Evolutionary conservation across 2,329 filamentous ascomycete genomes (phyloP).

Genomic region (Phialophora verrucosa): DNA sequence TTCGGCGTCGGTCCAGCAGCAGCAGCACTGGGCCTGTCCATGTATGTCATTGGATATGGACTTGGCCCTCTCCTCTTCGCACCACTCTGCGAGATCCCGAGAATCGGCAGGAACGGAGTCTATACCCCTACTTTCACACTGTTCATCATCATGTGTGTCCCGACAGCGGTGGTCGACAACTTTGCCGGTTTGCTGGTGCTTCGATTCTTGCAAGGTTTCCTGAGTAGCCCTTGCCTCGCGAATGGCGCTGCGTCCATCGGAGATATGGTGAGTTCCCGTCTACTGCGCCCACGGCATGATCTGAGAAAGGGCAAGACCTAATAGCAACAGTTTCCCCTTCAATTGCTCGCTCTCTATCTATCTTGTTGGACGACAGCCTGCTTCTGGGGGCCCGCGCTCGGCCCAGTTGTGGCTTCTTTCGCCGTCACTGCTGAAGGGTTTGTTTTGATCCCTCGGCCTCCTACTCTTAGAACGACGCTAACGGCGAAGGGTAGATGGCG

Average conservation of each 20-base stretch:
- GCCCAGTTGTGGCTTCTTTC: constrained; percentile 66
- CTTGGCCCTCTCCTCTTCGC: constrained; percentile 54
- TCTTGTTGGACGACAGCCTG: constrained; percentile 61
- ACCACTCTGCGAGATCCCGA: constrained; percentile 69
- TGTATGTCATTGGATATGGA: constrained; percentile 40
- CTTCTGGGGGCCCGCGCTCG: constrained; percentile 59
- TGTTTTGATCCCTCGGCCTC: not conserved
- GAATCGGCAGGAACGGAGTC: constrained; percentile 69
- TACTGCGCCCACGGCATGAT: not conserved
- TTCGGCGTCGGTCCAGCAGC: constrained; percentile 28
- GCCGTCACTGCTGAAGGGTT: constrained; percentile 58
- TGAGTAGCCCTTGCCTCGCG: constrained; percentile 68
- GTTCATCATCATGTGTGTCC: constrained; percentile 71
- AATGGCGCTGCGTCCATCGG: constrained; percentile 57
- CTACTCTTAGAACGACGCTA: not conserved
- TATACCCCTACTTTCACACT: constrained; percentile 71
- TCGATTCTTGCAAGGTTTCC: constrained; percentile 69
- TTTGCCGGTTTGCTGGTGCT: constrained; percentile 68
- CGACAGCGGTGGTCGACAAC: constrained; percentile 66
- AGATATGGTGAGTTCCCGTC: constrained; percentile 43
- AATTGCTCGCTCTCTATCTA: constrained; percentile 63
- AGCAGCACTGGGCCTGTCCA: constrained; percentile 32
- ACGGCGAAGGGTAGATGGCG: constrained; percentile 53
- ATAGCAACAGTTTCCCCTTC: constrained; percentile 52
- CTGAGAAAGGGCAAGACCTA: not conserved